Percentiles rank a stretch among this genome's conserved stretches.
Evolutionary conservation across 371 early-diverging fungal species (phyloP).

Genomic region (Syncephalastrum sp.): DNA sequence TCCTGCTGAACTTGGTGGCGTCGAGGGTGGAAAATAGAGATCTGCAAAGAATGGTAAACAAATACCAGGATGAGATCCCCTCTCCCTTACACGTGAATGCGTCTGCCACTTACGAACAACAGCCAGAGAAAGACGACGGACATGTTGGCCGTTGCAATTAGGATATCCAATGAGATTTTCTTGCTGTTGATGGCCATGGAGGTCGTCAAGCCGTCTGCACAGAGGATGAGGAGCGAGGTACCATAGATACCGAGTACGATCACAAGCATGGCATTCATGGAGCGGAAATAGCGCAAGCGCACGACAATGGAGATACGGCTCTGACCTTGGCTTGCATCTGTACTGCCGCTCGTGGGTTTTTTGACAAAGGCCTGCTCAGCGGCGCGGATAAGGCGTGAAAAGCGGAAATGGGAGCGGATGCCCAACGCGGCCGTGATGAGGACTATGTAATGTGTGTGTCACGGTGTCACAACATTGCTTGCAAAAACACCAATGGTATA

Average conservation of each 20-base stretch:
- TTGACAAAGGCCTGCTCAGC: background rate
- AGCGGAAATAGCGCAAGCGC: slow-evolving; percentile 45
- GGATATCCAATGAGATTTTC: slow-evolving; percentile 36
- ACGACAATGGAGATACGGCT: slow-evolving; percentile 6
- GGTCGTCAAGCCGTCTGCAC: slow-evolving; percentile 41
- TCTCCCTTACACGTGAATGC: background rate
- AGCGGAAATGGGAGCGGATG: slow-evolving; percentile 40
- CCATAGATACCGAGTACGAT: slow-evolving; percentile 29
- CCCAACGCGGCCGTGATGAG: slow-evolving; percentile 36
- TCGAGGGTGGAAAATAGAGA: slow-evolving; percentile 43
- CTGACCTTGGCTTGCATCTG: background rate
- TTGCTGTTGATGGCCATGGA: slow-evolving; percentile 19
- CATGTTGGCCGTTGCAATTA: slow-evolving; percentile 36
- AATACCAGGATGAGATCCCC: background rate
- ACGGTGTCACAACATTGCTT: background rate
- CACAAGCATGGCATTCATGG: slow-evolving; percentile 45
- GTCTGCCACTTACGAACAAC: slow-evolving; percentile 29
- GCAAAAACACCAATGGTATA: background rate
- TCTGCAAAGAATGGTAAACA: slow-evolving; percentile 18
- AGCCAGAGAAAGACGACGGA: slow-evolving; percentile 34
- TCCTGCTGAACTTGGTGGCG: slow-evolving; percentile 16
- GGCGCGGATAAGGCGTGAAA: slow-evolving; percentile 19
- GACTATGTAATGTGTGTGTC: slow-evolving; percentile 18
- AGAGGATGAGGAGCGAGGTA: slow-evolving; percentile 26
- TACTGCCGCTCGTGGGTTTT: slow-evolving; percentile 3